Conservation (phyloP, 345 rosid species). For the Gossypium rotundifolium region DNA sequence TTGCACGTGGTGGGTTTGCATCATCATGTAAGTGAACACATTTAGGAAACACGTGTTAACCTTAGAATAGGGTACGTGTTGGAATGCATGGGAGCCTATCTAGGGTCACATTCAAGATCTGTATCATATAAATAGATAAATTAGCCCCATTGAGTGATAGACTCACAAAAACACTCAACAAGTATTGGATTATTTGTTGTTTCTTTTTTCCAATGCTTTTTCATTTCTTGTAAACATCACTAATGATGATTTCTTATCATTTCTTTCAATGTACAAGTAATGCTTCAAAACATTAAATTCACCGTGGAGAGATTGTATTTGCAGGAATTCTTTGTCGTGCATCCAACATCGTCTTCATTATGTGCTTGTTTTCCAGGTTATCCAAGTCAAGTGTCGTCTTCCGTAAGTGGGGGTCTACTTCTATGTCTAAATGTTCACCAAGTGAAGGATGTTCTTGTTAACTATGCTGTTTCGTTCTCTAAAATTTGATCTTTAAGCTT, state of each 20-base stretch:
- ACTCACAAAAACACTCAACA: too few species aligned
- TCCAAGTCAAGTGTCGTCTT: slow-evolving; percentile 4
- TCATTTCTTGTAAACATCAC: background rate
- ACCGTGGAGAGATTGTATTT: background rate
- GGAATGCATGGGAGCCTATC: too few species aligned
- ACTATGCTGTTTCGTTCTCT: background rate
- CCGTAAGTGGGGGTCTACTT: slow-evolving; percentile 3
- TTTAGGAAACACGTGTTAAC: too few species aligned
- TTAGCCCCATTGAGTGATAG: too few species aligned
- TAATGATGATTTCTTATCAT: background rate
- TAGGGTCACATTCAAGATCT: too few species aligned
- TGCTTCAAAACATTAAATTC: background rate
- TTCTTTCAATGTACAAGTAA: background rate
- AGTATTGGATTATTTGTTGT: background rate
- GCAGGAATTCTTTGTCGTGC: background rate
- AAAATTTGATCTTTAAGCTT: background rate
- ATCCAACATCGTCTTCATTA: background rate
- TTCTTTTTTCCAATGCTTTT: background rate
- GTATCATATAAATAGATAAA: too few species aligned
- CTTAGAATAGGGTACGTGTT: too few species aligned
- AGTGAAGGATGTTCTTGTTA: background rate
- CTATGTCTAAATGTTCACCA: slow-evolving; percentile 3
- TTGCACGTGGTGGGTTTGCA: too few species aligned
- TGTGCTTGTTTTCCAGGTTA: background rate
- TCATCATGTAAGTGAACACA: too few species aligned